phyloP scores from a whole-genome alignment of 1,139 yeast genomes.

The Candida freyschussii region DNA sequence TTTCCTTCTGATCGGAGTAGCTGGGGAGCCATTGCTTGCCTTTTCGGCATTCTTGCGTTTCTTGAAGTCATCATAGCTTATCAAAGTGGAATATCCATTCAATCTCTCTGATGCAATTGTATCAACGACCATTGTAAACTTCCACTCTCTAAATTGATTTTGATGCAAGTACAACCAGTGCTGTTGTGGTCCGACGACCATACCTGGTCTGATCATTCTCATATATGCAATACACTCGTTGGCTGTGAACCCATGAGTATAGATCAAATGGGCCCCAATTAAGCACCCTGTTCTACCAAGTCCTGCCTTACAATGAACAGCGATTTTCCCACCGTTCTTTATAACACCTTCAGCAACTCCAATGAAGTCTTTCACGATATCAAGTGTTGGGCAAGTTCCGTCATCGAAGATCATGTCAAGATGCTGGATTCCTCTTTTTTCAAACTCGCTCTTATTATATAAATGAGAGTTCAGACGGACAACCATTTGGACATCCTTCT shows the following conservation, averaged over 20 bases:
- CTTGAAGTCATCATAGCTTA: slow-evolving; percentile 35
- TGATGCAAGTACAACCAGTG: slow-evolving; percentile 97
- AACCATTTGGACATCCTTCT: slow-evolving; percentile 76
- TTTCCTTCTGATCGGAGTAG: slow-evolving; percentile 72
- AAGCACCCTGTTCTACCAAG: slow-evolving; percentile 96
- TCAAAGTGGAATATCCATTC: slow-evolving; percentile 73
- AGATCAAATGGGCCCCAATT: slow-evolving; percentile 93
- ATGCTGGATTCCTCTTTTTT: slow-evolving; percentile 78
- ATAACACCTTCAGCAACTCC: slow-evolving; percentile 94
- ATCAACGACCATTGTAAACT: slow-evolving; percentile 84
- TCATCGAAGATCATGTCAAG: slow-evolving; percentile 95
- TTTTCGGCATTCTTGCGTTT: slow-evolving; percentile 17
- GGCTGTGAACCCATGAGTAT: slow-evolving; percentile 95
- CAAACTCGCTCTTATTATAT: slow-evolving; percentile 80
- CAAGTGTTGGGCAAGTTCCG: slow-evolving; percentile 96
- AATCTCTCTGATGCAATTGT: slow-evolving; percentile 64
- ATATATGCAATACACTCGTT: slow-evolving; percentile 93
- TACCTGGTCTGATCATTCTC: slow-evolving; percentile 96
- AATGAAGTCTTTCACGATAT: slow-evolving; percentile 82
- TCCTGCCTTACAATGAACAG: slow-evolving; percentile 98
- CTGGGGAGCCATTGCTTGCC: slow-evolving; percentile 39
- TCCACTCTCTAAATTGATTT: slow-evolving; percentile 94
- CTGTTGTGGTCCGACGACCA: slow-evolving; percentile 99
- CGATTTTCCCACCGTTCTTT: slow-evolving; percentile 79
- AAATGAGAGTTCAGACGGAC: slow-evolving; percentile 89